Evolutionary conservation across 768 basidiomycete genomes (phyloP), one percentile per base, ranked within the genome.

Genomic region (Russula olivacea): DNA sequence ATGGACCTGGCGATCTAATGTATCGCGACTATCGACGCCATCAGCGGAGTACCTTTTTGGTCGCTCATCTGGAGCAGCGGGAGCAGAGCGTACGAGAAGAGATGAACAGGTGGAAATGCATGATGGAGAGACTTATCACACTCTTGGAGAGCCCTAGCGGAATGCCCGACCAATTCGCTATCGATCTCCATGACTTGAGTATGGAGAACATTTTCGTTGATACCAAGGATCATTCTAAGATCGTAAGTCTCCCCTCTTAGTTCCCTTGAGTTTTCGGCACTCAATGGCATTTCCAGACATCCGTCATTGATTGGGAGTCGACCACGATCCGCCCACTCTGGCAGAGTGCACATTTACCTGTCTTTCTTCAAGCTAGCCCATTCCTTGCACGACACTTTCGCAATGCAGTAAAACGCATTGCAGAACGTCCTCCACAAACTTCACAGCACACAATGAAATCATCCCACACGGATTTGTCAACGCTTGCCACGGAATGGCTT

Each of bases 291-390:
- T 59, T 11, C 4, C 69, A 93, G 91, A 89, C 89, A 1, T 89
- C 89, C 69, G 82, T 93, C 61, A 93, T 93, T 47, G 91, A 93
- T 68, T 92, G 89, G 91, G 91, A 93, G 71, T 89, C 91, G 17
- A 92, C 91, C n/a, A 90, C 89, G 12, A 90, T 86, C 10, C 81
- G 91, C 15, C 91, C 91, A 4, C 79, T 93, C 21, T 93, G 90
- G 90, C 86, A 88, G 21, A 86, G 84, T 62, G 89, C 91, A 0
- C 91, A 93, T 70, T 78, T 91, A 2, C 91, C 91, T 0, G 81
- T 88, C 0, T 90, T 91, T 72, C 80, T 90, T 23, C 87, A 88
- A 68, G 83, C 83, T n/a, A 88, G 85, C 63, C 83, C 86, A 0
- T 90, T 91, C 76, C 83, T 86, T 2, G 80, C 82, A 1, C 83